Evolutionary conservation across 306 rosid genomes (phyloP).

Genomic region (Ormosia emarginata): DNA sequence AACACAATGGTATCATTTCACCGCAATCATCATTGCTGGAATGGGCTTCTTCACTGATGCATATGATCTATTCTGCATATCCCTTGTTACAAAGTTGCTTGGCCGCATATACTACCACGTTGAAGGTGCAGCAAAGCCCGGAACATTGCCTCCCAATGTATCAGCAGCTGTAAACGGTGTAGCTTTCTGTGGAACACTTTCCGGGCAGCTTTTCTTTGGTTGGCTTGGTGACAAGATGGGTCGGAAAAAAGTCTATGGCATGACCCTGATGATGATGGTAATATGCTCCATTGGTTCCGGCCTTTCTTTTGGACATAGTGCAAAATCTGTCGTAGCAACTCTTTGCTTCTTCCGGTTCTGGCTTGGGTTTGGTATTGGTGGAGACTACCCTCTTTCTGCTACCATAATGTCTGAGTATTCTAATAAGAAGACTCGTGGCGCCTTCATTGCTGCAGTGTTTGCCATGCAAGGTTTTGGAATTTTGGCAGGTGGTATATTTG

Average conservation of each 20-base stretch:
- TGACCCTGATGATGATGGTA: constrained; percentile 76
- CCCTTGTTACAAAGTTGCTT: constrained; percentile 74
- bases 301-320: constrained; percentile 60
- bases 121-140: constrained; percentile 58
- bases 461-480: constrained; percentile 92
- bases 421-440: constrained; percentile 78
- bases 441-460: constrained; percentile 80
- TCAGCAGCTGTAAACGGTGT: constrained; percentile 88
- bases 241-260: constrained; percentile 66
- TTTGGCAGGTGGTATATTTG: constrained; percentile 67
- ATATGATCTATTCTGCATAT: constrained; percentile 70
- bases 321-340: constrained; percentile 66
- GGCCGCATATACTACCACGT: constrained; percentile 77
- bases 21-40: constrained; percentile 78
- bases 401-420: constrained; percentile 86
- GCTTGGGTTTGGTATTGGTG: constrained; percentile 87
- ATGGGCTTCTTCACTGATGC: constrained; percentile 96
- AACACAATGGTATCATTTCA: constrained; percentile 85
- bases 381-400: constrained; percentile 82
- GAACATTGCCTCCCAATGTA: constrained; percentile 72
- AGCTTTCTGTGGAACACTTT: constrained; percentile 70
- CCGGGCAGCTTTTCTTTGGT: constrained; percentile 77
- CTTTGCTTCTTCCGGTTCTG: constrained; percentile 81
- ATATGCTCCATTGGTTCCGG: constrained; percentile 69
- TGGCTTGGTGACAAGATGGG: constrained; percentile 86